A percentile compares a stretch with the other conserved stretches of the same genome.
phyloP scores from a whole-genome alignment of 2,329 filamentous ascomycete genomes.

The Sporothrix brunneoviolacea region DNA sequence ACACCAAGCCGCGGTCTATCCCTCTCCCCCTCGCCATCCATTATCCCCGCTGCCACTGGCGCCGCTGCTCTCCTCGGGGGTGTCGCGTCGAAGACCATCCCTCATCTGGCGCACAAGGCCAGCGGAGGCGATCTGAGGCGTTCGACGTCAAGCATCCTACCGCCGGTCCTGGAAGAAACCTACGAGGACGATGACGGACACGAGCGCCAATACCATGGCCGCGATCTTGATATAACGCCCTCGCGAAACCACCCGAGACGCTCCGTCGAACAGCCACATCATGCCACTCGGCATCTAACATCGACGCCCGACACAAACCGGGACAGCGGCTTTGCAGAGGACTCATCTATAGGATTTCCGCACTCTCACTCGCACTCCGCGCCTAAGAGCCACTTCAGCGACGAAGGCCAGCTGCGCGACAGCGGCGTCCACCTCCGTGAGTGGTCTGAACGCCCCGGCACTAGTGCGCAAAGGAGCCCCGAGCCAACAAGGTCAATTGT shows the following conservation, averaged over 20 bases:
- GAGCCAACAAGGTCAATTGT: too few species aligned
- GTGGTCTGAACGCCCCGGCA: slow-evolving; percentile 22
- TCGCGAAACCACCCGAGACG: slow-evolving; percentile 4
- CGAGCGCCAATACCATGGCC: slow-evolving; percentile 13
- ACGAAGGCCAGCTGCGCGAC: slow-evolving; percentile 37
- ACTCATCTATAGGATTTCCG: slow-evolving; percentile 30
- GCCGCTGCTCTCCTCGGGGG: slow-evolving; percentile 4
- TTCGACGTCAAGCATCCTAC: slow-evolving; percentile 34
- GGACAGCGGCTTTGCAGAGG: slow-evolving; percentile 44
- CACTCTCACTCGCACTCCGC: neutral
- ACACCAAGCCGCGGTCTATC: slow-evolving; percentile 2
- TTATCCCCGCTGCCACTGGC: slow-evolving; percentile 5
- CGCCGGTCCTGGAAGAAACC: slow-evolving; percentile 47
- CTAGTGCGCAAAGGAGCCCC: neutral
- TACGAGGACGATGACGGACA: slow-evolving; percentile 32
- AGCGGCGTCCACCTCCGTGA: slow-evolving; percentile 52
- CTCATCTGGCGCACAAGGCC: slow-evolving; percentile 4
- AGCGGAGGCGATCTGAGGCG: slow-evolving; percentile 14
- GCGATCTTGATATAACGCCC: slow-evolving; percentile 12
- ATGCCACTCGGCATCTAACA: slow-evolving; percentile 13
- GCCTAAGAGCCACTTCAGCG: neutral
- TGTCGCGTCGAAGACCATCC: slow-evolving; percentile 6
- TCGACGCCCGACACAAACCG: slow-evolving; percentile 34
- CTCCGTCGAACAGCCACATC: neutral
- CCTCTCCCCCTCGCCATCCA: slow-evolving; percentile 13